Conservation (phyloP, 176 grass and related monocot genomes). For the Pharus latifolius region DNA sequence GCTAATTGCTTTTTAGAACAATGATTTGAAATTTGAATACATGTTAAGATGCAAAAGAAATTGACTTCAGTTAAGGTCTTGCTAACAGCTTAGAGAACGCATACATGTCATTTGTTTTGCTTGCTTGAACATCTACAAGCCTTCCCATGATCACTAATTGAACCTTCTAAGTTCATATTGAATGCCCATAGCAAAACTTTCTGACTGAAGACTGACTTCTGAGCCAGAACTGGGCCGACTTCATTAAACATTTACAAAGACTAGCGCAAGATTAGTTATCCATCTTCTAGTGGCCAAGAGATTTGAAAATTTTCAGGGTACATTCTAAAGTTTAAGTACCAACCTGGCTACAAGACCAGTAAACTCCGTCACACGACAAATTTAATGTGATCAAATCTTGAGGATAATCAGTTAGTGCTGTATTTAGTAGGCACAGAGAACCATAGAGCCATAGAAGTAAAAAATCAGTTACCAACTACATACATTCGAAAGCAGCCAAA, state of each 20-base stretch:
- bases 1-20: no score
- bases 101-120: no score
- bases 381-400: background rate
- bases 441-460: background rate
- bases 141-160: background rate
- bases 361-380: background rate
- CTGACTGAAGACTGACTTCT: background rate
- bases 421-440: background rate
- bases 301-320: no score
- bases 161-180: background rate
- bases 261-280: no score
- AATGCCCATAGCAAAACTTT: background rate
- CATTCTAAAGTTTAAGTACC: no score
- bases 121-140: background rate
- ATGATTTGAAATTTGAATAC: no score
- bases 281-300: no score
- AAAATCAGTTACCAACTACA: background rate
- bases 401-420: background rate
- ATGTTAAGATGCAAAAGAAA: no score
- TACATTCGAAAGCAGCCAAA: background rate
- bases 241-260: no score
- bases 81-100: no score
- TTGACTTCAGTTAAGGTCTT: no score
- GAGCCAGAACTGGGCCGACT: background rate
- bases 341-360: no score